These are phyloP conservation scores for Quercus phellos DNA, from an alignment of 331 rosid species.

Conservation along the genomic window DNA sequence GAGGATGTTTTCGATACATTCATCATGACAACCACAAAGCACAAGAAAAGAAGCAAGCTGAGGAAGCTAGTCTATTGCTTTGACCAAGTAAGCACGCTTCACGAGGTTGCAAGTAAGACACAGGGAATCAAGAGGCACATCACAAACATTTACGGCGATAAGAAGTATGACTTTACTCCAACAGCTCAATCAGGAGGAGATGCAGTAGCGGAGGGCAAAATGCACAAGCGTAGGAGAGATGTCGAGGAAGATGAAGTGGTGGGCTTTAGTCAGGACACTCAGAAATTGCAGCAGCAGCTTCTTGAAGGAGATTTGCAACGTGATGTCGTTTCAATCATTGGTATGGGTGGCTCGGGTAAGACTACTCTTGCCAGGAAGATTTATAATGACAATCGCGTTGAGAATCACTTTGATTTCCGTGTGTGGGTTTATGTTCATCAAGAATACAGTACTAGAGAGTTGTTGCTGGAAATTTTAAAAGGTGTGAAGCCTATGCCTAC, in stretches of 20 bases:
- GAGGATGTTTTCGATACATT: no score
- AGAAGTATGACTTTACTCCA: neutral
- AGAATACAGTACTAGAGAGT: neutral
- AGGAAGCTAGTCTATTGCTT: no score
- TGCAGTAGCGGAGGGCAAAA: neutral
- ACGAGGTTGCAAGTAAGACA: no score
- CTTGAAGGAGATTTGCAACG: no score
- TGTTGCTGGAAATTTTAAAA: neutral
- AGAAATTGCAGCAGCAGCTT: neutral
- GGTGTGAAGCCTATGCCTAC: neutral
- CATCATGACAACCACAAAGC: no score
- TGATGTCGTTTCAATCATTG: neutral
- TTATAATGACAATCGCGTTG: no score
- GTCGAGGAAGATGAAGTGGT: neutral
- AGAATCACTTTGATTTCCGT: neutral
- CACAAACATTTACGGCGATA: no score
- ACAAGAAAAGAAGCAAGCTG: no score
- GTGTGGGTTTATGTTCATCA: neutral
- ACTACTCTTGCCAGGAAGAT: neutral
- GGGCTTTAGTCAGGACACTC: neutral
- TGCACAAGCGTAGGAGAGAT: neutral
- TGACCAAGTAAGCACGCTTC: no score
- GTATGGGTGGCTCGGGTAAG: neutral
- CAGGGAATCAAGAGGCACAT: neutral
- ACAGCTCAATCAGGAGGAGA: neutral